Percentiles rank a stretch among this genome's conserved stretches.
phyloP scores from a whole-genome alignment of 2,329 filamentous ascomycete species.

The Tolypocladium paradoxum region DNA sequence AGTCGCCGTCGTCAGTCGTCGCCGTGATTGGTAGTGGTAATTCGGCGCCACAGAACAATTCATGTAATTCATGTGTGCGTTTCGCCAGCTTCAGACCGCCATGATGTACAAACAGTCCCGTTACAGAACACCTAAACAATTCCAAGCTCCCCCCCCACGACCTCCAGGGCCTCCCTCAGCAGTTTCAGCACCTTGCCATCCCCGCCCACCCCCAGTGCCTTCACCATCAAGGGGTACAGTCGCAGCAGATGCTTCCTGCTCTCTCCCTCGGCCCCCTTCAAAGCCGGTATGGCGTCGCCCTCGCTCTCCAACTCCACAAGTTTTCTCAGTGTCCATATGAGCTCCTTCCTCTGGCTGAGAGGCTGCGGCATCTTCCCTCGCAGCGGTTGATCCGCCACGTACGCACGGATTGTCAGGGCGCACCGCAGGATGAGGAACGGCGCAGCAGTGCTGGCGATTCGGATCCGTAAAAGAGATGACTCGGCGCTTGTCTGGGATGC shows the following conservation, averaged over 20 bases:
- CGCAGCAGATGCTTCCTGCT: conserved; percentile 65
- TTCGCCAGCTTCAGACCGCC: too few relatives aligned
- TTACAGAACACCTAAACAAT: conserved; percentile 6
- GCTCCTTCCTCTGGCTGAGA: conserved; percentile 65
- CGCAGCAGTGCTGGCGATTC: conserved; percentile 64
- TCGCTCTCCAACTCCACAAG: conserved; percentile 61
- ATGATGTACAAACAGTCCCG: not conserved
- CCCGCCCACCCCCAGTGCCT: conserved; percentile 44
- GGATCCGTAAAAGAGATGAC: conserved; percentile 30
- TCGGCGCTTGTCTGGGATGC: conserved; percentile 1
- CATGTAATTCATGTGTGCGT: not conserved
- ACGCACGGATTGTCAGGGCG: conserved; percentile 69
- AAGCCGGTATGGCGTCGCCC: conserved; percentile 53
- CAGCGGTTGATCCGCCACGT: conserved; percentile 84
- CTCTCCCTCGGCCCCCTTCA: conserved; percentile 39
- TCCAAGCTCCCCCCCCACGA: conserved; percentile 43
- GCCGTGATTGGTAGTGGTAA: too few relatives aligned
- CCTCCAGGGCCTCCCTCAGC: conserved; percentile 49
- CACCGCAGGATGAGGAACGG: conserved; percentile 76
- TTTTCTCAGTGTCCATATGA: conserved; percentile 58
- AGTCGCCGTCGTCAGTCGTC: too few relatives aligned
- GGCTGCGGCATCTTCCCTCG: conserved; percentile 85
- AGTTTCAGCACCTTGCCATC: conserved; percentile 50
- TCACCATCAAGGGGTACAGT: conserved; percentile 68
- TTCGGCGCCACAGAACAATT: not conserved